Evolutionary conservation across 768 basidiomycete species (phyloP), one percentile per base, ranked within the genome.

Genomic region (Tricholoma sp.): DNA sequence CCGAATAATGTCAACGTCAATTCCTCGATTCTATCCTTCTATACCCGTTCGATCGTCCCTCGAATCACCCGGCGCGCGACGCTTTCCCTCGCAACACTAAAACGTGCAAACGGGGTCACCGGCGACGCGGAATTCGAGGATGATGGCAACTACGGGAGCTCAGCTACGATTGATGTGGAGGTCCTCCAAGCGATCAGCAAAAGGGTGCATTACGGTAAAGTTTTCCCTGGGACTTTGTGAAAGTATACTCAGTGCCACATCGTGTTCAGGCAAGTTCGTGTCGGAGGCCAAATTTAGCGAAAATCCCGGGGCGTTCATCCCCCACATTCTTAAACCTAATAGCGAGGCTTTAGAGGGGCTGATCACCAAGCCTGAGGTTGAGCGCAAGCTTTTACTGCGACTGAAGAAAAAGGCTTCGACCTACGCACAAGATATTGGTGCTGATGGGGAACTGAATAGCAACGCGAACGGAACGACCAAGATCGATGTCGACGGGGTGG

Each of bases 301-400:
- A 31, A 77, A 91, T 58, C 96, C 97, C 17, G 76, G 86, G 34
- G 84, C 86, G 9, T 99, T 98, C 72, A 81, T 99, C 55, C 94
- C 95, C 0, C 94, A 95, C 71, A 99, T 99, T 65, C 80, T 80
- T 36, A 80, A 80, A 2, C 86, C 86, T 8, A 89, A 98, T 69
- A 82, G 84, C 15, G 72, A 81, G 39, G 89, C 85, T 7, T 80
- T 99, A 18, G 92, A 89, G 7, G 85, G 73, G 0, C 75, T 99
- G 45, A 98, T 99, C 67, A 95, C 94, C n/a, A 98, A 98, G 69
- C 94, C 97, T 0, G 96, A 90, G 55, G 94, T 99, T 29, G 97
- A 99, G 67, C 81, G 79, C 15, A 88, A 85, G 55, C 78, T 99
- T 2, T 82, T 99, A 31, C 73, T 81, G 48, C 82, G 97, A 17